Conservation (phyloP, 257 asterid species). For the Scutellaria minor region DNA sequence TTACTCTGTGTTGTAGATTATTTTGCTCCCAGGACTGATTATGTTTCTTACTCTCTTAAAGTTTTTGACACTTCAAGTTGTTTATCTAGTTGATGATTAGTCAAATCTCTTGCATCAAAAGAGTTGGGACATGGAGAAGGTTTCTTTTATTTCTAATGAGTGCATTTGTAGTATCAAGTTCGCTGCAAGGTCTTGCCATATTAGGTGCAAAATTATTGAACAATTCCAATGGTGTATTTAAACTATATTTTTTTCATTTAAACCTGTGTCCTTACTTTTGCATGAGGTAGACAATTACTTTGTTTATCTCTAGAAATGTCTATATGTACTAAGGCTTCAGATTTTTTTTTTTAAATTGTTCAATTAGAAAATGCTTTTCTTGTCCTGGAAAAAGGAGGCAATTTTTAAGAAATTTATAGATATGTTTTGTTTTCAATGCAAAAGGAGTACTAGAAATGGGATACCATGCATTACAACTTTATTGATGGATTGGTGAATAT, state of each 20-base stretch:
- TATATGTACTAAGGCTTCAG: constrained; percentile 1
- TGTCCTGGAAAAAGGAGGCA: constrained; percentile 1
- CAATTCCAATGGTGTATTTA: constrained; percentile 4
- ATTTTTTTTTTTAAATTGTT: neutral
- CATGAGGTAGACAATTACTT: constrained; percentile 4
- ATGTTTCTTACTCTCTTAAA: constrained; percentile 20
- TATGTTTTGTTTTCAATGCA: neutral
- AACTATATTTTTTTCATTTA: constrained; percentile 1
- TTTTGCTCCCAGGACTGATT: constrained; percentile 12
- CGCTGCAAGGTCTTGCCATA: constrained; percentile 13
- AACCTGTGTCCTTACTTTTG: constrained; percentile 3
- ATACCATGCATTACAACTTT: constrained; percentile 10
- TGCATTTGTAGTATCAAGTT: constrained; percentile 22
- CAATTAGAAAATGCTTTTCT: neutral
- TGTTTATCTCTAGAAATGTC: constrained; percentile 3
- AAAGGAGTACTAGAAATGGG: constrained; percentile 10
- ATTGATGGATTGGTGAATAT: neutral
- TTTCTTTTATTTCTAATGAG: constrained; percentile 17
- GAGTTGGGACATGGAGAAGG: neutral
- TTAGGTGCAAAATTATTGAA: constrained; percentile 5
- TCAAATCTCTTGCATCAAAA: neutral
- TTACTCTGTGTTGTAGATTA: constrained; percentile 27
- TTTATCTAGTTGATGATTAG: constrained; percentile 21
- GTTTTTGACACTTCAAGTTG: constrained; percentile 25
- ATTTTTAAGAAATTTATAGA: neutral